Evolutionary conservation across 352 stramenopile genomes (phyloP), one percentile per base, ranked within the genome.

Genomic region (Phytophthora palmivora): DNA sequence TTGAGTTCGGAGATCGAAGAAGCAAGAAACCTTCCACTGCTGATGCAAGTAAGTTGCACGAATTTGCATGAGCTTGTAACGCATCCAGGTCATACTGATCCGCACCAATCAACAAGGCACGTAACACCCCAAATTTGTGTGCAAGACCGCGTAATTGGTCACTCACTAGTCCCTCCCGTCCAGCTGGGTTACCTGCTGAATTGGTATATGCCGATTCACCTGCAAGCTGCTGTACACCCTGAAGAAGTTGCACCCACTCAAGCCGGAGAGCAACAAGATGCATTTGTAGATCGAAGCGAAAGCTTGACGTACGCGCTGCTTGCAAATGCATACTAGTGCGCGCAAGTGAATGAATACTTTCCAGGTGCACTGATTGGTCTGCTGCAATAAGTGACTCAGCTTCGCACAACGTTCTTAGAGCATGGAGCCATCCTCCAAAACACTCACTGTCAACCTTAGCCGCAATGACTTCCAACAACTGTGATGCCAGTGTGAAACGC

Each of bases 401-500:
- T 60, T 79, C 47, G 47, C 64, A 74, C 33, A 83, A 38, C 1
- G 42, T 68, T 8, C 56, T 38, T 15, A 88, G 48, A 16, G 71
- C 76, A 22, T 66, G 47, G 7, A 88, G 21, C 78, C 78, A 88
- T 9, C 75, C 67, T 19, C 76, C 74, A 69, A 80, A 84, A 37
- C 63, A 78, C 39, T 85, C 75, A 21, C 70, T 73, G 18, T 82
- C 73, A 10, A 58, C 21, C 12, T 49, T 61, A 4, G 34, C 46
- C 12, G 63, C 55, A 32, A 87, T 49, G 1, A 56, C 28, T 10
- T 58, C 42, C 26, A 83, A 38, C 21, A 84, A 43, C 26, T 71
- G 48, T 4, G 37, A 19, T 8, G 70, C 75, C 10, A 79, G 37
- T 10, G 32, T 15, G 26, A 75, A 81, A 3, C 63, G 58, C 6